These are phyloP conservation scores for Phytophthora cactorum DNA, from an alignment of 352 stramenopile species.

Conservation along the genomic window DNA sequence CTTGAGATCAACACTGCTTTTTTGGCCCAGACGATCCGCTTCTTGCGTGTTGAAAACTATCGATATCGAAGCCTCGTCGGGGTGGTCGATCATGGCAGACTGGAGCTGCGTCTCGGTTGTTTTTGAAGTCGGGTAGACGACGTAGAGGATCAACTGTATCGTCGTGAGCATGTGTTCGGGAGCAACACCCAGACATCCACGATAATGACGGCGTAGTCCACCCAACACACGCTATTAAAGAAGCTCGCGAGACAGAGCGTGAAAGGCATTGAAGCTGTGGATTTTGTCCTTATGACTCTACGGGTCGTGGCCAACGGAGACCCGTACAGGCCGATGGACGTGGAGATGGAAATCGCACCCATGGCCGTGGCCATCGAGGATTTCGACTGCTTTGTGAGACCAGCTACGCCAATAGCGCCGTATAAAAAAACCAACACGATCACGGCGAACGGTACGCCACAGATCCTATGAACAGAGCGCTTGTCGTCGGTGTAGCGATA, in stretches of 20 bases:
- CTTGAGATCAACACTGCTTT: constrained; percentile 24
- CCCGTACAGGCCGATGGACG: constrained; percentile 59
- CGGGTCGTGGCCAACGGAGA: constrained; percentile 44
- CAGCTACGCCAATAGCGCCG: constrained; percentile 36
- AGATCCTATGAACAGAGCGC: constrained; percentile 25
- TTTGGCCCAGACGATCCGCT: constrained; percentile 2
- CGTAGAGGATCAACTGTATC: constrained; percentile 17
- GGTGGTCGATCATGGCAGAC: not conserved
- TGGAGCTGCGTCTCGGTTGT: constrained; percentile 13
- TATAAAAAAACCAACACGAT: constrained; percentile 44
- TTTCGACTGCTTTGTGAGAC: constrained; percentile 35
- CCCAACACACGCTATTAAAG: constrained; percentile 55
- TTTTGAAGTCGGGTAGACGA: constrained; percentile 29
- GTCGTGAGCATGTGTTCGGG: constrained; percentile 35
- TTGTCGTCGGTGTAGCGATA: constrained; percentile 45
- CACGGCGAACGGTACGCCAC: constrained; percentile 6
- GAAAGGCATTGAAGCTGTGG: constrained; percentile 42
- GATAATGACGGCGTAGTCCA: constrained; percentile 47
- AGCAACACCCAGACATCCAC: constrained; percentile 52
- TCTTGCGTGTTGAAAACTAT: constrained; percentile 22
- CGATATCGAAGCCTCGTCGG: constrained; percentile 25
- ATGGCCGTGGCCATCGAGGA: constrained; percentile 41
- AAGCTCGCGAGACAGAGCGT: constrained; percentile 38
- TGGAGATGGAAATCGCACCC: constrained; percentile 54
- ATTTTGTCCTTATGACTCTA: constrained; percentile 33